Conservation (phyloP, 1,284 basidiomycete species). For the Singerocomus rubriflavus region DNA sequence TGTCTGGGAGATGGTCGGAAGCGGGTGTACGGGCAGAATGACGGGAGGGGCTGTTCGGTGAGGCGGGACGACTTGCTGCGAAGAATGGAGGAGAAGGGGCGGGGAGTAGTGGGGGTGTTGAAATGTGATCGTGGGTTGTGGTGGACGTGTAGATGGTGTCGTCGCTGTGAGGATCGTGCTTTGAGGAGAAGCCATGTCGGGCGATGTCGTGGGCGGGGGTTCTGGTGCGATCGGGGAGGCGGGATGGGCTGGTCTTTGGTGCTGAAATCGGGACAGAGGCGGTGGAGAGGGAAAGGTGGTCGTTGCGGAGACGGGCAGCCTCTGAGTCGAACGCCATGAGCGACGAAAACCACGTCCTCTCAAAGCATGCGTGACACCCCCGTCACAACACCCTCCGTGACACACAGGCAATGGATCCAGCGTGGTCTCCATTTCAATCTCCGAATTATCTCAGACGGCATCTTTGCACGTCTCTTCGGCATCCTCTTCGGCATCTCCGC, state of each 20-base stretch:
- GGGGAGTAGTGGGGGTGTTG: conserved; percentile 33
- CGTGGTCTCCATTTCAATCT: background rate
- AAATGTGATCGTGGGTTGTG: conserved; percentile 19
- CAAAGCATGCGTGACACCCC: background rate
- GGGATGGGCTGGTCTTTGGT: conserved; percentile 35
- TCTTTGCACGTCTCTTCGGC: too few relatives aligned
- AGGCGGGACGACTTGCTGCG: conserved; percentile 49
- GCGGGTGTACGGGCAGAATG: conserved; percentile 46
- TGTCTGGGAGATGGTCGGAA: conserved; percentile 48
- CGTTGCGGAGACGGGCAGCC: conserved; percentile 29
- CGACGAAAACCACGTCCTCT: background rate
- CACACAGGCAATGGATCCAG: background rate
- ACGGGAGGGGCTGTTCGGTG: conserved; percentile 46
- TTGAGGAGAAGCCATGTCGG: conserved; percentile 44
- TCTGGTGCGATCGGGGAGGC: conserved; percentile 52
- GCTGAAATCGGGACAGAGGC: conserved; percentile 31
- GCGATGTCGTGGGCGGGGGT: conserved; percentile 55
- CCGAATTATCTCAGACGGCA: conserved; percentile 23
- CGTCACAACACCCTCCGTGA: background rate
- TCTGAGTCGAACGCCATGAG: conserved; percentile 33
- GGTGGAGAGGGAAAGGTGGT: conserved; percentile 13
- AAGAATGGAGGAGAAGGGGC: conserved; percentile 50
- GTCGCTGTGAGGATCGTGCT: conserved; percentile 51
- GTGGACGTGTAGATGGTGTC: conserved; percentile 59
- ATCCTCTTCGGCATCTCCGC: background rate